These are phyloP conservation scores for Prototheca wickerhamii DNA, from an alignment of 163 green algal species.

Conservation along the genomic window DNA sequence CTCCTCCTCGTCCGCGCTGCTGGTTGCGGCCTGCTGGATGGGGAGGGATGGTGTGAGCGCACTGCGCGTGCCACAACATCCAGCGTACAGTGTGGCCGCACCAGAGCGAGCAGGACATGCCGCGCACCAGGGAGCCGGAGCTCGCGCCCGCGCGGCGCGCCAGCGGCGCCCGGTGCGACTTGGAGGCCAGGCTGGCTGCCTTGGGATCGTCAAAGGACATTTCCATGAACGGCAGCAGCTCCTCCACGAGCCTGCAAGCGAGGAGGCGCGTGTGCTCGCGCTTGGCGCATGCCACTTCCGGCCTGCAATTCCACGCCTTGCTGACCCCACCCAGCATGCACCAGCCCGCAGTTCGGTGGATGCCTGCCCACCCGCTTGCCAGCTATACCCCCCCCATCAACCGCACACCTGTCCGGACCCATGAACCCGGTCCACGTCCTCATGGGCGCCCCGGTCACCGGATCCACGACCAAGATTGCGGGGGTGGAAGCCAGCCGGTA, in stretches of 20 bases:
- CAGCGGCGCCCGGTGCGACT: too few species aligned
- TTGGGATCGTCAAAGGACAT: constrained; percentile 32
- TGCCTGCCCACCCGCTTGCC: too few species aligned
- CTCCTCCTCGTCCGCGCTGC: constrained; percentile 7
- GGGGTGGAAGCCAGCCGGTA: constrained; percentile 43
- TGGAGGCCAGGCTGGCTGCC: constrained; percentile 26
- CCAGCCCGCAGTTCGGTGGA: too few species aligned
- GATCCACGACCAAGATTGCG: constrained; percentile 57
- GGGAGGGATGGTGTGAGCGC: too few species aligned
- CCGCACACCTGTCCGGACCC: constrained; percentile 30
- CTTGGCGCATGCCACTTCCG: not conserved
- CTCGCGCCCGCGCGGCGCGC: not conserved
- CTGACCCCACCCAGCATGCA: not conserved
- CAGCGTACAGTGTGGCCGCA: too few species aligned
- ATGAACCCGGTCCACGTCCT: constrained; percentile 47
- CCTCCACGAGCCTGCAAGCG: constrained; percentile 49
- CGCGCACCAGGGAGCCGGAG: not conserved
- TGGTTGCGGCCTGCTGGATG: not conserved
- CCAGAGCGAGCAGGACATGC: not conserved
- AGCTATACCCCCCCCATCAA: not conserved
- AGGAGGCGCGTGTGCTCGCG: not conserved
- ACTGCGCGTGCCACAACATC: too few species aligned
- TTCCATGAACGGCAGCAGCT: constrained; percentile 71
- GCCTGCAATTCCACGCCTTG: too few species aligned
- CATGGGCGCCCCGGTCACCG: constrained; percentile 56